phyloP scores from a whole-genome alignment of 352 stramenopile genomes.

The Phytophthora palmivora region DNA sequence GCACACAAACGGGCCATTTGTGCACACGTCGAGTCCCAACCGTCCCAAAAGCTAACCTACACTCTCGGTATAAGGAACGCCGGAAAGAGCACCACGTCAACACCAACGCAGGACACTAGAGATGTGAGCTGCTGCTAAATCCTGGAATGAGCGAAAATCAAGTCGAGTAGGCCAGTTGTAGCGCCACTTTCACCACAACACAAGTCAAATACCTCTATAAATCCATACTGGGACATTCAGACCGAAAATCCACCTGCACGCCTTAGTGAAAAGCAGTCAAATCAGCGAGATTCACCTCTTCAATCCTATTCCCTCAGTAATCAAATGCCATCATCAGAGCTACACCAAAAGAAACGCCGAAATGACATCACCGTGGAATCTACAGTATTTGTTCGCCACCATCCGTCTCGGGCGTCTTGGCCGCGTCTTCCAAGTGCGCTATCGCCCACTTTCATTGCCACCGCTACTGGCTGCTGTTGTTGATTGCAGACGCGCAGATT shows the following conservation, averaged over 20 bases:
- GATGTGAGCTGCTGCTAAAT: neutral
- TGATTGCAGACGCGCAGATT: neutral
- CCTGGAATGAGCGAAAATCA: neutral
- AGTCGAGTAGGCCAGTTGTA: neutral
- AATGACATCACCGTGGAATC: neutral
- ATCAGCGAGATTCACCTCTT: neutral
- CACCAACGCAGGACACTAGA: neutral
- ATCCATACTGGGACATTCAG: constrained; percentile 9
- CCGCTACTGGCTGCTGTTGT: constrained; percentile 3
- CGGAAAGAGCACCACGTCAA: neutral
- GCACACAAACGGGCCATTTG: constrained; percentile 8
- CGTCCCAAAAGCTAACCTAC: neutral
- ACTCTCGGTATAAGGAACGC: neutral
- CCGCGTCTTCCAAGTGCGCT: neutral
- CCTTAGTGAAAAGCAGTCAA: neutral
- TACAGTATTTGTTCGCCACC: neutral
- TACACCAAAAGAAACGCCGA: neutral
- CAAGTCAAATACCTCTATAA: constrained; percentile 11
- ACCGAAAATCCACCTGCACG: constrained; percentile 5
- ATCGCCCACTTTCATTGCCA: neutral
- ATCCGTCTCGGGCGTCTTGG: neutral
- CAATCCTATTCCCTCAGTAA: neutral
- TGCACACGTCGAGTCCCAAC: constrained; percentile 6
- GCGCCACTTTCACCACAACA: neutral
- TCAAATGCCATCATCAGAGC: neutral